Evolutionary conservation across 257 asterid genomes (phyloP).

Genomic region (Solanum sejunctum): DNA sequence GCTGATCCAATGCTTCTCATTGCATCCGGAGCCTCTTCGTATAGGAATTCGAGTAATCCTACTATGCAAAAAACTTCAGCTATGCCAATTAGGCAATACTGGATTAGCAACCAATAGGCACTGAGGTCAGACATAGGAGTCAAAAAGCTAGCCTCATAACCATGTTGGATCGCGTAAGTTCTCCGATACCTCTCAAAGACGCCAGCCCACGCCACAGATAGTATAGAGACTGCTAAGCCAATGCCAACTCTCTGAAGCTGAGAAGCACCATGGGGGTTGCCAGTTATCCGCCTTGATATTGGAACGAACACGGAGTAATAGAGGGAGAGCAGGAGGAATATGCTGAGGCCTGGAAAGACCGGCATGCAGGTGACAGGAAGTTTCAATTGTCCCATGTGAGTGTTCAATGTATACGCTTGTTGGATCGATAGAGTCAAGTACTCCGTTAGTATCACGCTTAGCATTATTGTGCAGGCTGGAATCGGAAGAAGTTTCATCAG

Average conservation of each 20-base stretch:
- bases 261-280: constrained; percentile 97
- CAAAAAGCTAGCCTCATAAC: constrained; percentile 61
- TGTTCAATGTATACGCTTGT: constrained; percentile 87
- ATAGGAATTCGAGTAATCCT: constrained; percentile 80
- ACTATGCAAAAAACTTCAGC: constrained; percentile 93
- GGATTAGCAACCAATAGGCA: constrained; percentile 89
- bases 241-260: constrained; percentile 95
- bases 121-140: constrained; percentile 76
- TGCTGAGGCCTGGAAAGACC: constrained; percentile 93
- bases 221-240: constrained; percentile 77
- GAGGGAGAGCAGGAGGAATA: constrained; percentile 72
- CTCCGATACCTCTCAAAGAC: constrained; percentile 78
- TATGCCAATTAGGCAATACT: constrained; percentile 90
- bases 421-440: constrained; percentile 86
- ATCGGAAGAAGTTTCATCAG: constrained; percentile 66
- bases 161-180: constrained; percentile 60
- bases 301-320: constrained; percentile 86
- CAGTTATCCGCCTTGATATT: constrained; percentile 65
- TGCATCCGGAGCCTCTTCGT: constrained; percentile 97
- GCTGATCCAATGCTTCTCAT: constrained; percentile 98
- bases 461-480: constrained; percentile 83
- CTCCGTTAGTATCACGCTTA: constrained; percentile 68
- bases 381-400: constrained; percentile 71
- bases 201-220: constrained; percentile 82
- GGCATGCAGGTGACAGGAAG: constrained; percentile 99